phyloP scores from a whole-genome alignment of 805 yeast species.

The Metschnikowia kofuensis region DNA sequence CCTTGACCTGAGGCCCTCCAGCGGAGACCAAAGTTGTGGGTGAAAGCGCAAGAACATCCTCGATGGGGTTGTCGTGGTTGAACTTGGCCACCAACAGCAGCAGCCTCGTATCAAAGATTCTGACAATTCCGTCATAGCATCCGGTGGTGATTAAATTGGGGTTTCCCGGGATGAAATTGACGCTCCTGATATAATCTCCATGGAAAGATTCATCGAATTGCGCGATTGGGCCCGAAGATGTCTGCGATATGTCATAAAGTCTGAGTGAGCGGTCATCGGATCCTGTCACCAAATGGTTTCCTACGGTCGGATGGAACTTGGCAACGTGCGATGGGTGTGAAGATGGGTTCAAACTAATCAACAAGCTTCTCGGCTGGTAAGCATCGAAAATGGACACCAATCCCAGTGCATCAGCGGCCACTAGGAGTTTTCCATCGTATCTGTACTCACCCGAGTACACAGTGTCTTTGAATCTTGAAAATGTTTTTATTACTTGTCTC shows the following conservation, averaged over 20 bases:
- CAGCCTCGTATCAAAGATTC: constrained; percentile 79
- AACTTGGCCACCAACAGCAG: constrained; percentile 59
- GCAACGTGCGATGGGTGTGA: constrained; percentile 91
- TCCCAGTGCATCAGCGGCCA: constrained; percentile 95
- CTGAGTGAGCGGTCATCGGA: constrained; percentile 88
- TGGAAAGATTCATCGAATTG: constrained; percentile 64
- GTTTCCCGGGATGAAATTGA: constrained; percentile 68
- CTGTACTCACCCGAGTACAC: constrained; percentile 91
- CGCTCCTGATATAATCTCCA: constrained; percentile 84
- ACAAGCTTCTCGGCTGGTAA: constrained; percentile 67
- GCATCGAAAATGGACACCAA: constrained; percentile 89
- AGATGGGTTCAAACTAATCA: constrained; percentile 80
- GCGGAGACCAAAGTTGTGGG: constrained; percentile 77
- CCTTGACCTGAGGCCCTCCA: constrained; percentile 76
- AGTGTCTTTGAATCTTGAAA: constrained; percentile 83
- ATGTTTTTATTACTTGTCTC: constrained; percentile 83
- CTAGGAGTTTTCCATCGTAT: constrained; percentile 84
- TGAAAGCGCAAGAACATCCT: constrained; percentile 71
- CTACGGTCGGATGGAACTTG: constrained; percentile 77
- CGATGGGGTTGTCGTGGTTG: constrained; percentile 77
- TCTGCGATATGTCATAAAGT: constrained; percentile 82
- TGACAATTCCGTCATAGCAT: constrained; percentile 83
- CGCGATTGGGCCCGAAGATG: constrained; percentile 62
- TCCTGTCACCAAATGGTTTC: constrained; percentile 77
- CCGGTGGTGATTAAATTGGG: constrained; percentile 87